Evolutionary conservation across 805 yeast genomes (phyloP), one percentile per base, ranked within the genome.

Genomic region (Starmerella potacharoeniae): DNA sequence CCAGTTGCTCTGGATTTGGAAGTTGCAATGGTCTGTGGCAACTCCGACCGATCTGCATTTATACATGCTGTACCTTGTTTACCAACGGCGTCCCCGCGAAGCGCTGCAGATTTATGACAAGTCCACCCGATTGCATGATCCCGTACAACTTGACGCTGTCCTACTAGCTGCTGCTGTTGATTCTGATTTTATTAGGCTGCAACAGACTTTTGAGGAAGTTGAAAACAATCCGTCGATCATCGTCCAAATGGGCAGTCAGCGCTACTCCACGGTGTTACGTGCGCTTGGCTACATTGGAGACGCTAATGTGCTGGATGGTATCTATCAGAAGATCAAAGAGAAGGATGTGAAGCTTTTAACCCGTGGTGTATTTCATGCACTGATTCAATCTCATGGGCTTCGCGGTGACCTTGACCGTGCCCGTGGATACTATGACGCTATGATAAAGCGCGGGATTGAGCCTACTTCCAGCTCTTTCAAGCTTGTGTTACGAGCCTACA

Each of bases 251-350:
- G 73, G 71, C 28, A 71, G 77, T 65, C 63, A 62, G 8, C 86
- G 84, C 60, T 84, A 84, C 64, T 73, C 77, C 4, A 75, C 80
- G 16, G 80, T 83, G 11, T 81, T 85, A 77, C 68, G 72, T 52
- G 80, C 84, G 0, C 68, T 85, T 57, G 81, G 86, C 0, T 58
- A 63, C 5, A 65, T 71, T 36, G 82, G 79, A 9, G 80, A 77
- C 60, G 67, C 63, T 42, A 73, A 66, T 41, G 76, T 74, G 64
- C 80, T 77, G 10, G 77, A 76, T 31, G 67, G 64, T 55, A 69
- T 85, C 55, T 83, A 73, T 67, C 57, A 69, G n/a, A 76, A 78
- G 62, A 62, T 81, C 34, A 47, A 69, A 5, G 66, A 71, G 51
- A 70, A 82, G 53, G 73, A 74, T 1, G 71, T 80, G 63, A 62